Evolutionary conservation across 202 grass and related monocot genomes (phyloP).

Genomic region (Bolboschoenoplectus hybrid): DNA sequence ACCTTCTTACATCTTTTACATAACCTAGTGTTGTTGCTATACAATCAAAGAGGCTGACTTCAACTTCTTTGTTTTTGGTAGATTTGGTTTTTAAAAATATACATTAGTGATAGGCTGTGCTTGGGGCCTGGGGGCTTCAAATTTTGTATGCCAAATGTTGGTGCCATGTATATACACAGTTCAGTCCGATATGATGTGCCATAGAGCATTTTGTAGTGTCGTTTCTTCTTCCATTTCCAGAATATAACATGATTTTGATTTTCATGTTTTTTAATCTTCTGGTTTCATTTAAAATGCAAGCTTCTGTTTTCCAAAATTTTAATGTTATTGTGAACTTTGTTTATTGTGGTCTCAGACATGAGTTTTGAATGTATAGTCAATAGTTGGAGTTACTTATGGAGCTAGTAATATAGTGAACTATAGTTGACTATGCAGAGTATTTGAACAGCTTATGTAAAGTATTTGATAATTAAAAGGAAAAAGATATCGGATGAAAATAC

Average conservation of each 20-base stretch:
- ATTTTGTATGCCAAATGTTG: slow-evolving; percentile 26
- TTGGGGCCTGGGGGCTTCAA: neutral
- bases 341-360: no score
- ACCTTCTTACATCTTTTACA: neutral
- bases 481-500: neutral
- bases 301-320: no score
- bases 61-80: neutral
- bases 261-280: neutral
- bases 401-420: no score
- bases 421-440: no score
- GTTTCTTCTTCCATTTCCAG: neutral
- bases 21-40: slow-evolving; percentile 8
- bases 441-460: no score
- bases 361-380: no score
- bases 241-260: neutral
- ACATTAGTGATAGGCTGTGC: neutral
- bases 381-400: no score
- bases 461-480: neutral
- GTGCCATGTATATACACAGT: slow-evolving; percentile 5
- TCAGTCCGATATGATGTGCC: neutral
- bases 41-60: neutral
- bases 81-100: neutral
- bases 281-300: neutral
- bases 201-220: neutral
- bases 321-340: no score